Percentiles rank a stretch among this genome's conserved stretches.
phyloP scores from a whole-genome alignment of 495 filamentous ascomycete species.

The Penicillium odoratum region DNA sequence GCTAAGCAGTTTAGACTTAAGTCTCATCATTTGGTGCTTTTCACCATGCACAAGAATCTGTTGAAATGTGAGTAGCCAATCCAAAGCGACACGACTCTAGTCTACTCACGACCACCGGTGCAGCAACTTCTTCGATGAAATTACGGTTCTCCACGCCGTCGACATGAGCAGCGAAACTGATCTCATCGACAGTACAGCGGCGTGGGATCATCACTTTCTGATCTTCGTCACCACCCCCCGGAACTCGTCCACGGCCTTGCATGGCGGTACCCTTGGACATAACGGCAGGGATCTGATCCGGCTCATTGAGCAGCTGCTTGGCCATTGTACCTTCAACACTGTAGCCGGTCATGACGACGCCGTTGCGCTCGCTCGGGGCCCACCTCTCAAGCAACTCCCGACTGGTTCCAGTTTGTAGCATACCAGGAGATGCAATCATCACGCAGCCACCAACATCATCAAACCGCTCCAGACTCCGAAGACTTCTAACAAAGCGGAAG shows the following conservation, averaged over 20 bases:
- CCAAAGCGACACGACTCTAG: neutral
- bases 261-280: conserved; percentile 70
- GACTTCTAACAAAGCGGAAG: conserved; percentile 83
- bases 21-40: conserved; percentile 95
- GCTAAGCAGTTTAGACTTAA: conserved; percentile 91
- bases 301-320: conserved; percentile 88
- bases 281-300: conserved; percentile 86
- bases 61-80: conserved; percentile 2
- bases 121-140: conserved; percentile 90
- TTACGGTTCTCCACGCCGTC: conserved; percentile 93
- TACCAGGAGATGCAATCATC: conserved; percentile 95
- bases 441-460: conserved; percentile 95
- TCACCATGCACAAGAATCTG: conserved; percentile 96
- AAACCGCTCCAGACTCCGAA: conserved; percentile 91
- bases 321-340: conserved; percentile 99
- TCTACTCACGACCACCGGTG: conserved; percentile 81
- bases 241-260: conserved; percentile 53
- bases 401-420: conserved; percentile 94
- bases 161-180: conserved; percentile 93
- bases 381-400: conserved; percentile 90
- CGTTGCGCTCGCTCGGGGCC: conserved; percentile 93
- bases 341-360: conserved; percentile 96
- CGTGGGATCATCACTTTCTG: conserved; percentile 89
- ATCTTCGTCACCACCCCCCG: conserved; percentile 53
- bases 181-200: conserved; percentile 87